phyloP scores from a whole-genome alignment of 148 eudicot genomes.

The Vaccinium macrocarpon region DNA sequence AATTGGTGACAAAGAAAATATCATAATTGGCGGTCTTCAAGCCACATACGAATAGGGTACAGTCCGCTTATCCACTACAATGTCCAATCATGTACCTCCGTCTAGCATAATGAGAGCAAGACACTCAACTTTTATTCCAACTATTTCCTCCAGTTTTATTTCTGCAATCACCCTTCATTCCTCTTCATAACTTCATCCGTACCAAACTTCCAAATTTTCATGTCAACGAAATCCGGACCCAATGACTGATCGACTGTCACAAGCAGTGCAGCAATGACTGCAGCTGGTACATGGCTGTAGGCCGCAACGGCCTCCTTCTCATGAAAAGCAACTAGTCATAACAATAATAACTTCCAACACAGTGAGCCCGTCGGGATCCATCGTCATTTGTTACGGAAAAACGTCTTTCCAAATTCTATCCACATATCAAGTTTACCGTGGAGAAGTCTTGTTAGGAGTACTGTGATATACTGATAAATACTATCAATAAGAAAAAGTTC shows the following conservation, averaged over 20 bases:
- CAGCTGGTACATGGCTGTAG: neutral
- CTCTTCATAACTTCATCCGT: neutral
- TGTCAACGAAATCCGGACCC: neutral
- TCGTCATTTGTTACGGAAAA: neutral
- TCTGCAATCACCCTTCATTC: neutral
- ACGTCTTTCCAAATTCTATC: neutral
- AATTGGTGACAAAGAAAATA: neutral
- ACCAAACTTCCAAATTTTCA: neutral
- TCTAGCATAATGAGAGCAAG: neutral
- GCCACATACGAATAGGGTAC: neutral
- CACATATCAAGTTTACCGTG: neutral
- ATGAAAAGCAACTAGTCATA: neutral
- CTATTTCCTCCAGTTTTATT: neutral
- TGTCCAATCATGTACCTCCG: neutral
- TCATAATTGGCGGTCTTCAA: neutral
- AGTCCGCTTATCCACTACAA: neutral
- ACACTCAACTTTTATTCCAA: neutral
- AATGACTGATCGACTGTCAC: neutral
- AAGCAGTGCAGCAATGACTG: neutral
- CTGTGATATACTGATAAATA: slow-evolving; percentile 8
- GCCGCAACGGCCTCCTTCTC: neutral
- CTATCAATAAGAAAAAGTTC: slow-evolving; percentile 14
- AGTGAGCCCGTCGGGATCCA: neutral
- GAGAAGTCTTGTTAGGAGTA: neutral
- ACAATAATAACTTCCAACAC: neutral